These are phyloP conservation scores for Daldinia vernicosa DNA, from an alignment of 495 filamentous ascomycete genomes.

Conservation along the genomic window DNA sequence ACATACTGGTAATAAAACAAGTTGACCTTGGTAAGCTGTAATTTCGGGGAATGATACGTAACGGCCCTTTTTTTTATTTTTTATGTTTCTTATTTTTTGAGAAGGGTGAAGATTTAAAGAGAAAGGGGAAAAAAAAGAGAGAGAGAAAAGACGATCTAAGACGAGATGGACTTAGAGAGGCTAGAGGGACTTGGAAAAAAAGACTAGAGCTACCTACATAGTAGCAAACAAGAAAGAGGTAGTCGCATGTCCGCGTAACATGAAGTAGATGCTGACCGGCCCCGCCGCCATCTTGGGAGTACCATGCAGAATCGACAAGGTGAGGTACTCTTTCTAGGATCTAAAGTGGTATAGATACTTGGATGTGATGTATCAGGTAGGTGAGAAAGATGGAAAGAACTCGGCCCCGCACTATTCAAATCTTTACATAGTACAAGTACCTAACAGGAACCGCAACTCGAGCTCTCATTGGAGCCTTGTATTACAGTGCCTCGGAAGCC, in stretches of 20 bases:
- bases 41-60: slow-evolving; percentile 38
- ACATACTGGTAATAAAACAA: slow-evolving; percentile 31
- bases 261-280: slow-evolving; percentile 20
- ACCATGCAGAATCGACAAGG: slow-evolving; percentile 3
- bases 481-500: slow-evolving; percentile 34
- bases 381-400: slow-evolving; percentile 19
- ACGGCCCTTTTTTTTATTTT: slow-evolving; percentile 24
- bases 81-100: background rate
- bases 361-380: slow-evolving; percentile 14
- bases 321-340: background rate
- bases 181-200: background rate
- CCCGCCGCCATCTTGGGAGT: slow-evolving; percentile 16
- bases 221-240: slow-evolving; percentile 28
- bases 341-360: background rate
- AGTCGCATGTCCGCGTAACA: background rate
- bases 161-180: background rate
- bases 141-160: background rate
- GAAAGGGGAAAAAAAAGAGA: background rate
- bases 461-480: slow-evolving; percentile 35
- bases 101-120: background rate
- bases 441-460: slow-evolving; percentile 25
- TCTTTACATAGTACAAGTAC: slow-evolving; percentile 39
- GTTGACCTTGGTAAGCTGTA: slow-evolving; percentile 40
- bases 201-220: background rate
- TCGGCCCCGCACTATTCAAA: slow-evolving; percentile 35